phyloP scores from a whole-genome alignment of 1,139 yeast genomes.

The Komagataea norvegica region DNA sequence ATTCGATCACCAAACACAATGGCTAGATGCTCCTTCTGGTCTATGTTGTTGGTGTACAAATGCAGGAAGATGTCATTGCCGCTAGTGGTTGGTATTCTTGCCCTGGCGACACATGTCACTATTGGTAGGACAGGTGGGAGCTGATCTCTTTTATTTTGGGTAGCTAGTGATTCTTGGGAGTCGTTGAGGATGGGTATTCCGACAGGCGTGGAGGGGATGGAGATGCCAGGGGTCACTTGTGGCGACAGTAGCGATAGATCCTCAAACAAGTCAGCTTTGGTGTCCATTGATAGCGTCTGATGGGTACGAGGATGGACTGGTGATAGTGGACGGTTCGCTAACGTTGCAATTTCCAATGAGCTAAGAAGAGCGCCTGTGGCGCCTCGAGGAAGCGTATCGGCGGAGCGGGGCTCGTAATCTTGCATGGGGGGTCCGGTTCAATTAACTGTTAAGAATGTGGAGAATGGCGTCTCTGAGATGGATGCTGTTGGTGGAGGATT shows the following conservation, averaged over 20 bases:
- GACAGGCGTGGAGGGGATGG: constrained; percentile 24
- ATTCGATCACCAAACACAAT: constrained; percentile 94
- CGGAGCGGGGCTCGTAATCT: too few relatives aligned
- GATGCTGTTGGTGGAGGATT: too few relatives aligned
- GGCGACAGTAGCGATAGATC: constrained; percentile 13
- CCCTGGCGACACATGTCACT: constrained; percentile 89
- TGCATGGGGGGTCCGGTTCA: too few relatives aligned
- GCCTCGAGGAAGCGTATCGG: too few relatives aligned
- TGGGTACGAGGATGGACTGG: too few relatives aligned
- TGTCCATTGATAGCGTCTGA: too few relatives aligned
- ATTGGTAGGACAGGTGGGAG: constrained; percentile 47
- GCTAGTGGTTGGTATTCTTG: constrained; percentile 87
- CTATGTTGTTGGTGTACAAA: constrained; percentile 78
- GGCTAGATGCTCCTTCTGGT: constrained; percentile 91
- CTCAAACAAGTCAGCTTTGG: constrained; percentile 4
- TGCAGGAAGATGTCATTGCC: constrained; percentile 93
- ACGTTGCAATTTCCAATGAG: too few relatives aligned
- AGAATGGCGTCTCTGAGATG: too few relatives aligned
- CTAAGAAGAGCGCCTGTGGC: too few relatives aligned
- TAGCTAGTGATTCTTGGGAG: constrained; percentile 12
- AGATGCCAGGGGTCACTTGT: constrained; percentile 7
- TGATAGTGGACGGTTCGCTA: too few relatives aligned
- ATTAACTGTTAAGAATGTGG: too few relatives aligned
- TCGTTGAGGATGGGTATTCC: constrained; percentile 25
- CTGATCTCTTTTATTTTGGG: constrained; percentile 27